phyloP scores from a whole-genome alignment of 23 red algal genomes.

The Gracilaria vermiculophylla region DNA sequence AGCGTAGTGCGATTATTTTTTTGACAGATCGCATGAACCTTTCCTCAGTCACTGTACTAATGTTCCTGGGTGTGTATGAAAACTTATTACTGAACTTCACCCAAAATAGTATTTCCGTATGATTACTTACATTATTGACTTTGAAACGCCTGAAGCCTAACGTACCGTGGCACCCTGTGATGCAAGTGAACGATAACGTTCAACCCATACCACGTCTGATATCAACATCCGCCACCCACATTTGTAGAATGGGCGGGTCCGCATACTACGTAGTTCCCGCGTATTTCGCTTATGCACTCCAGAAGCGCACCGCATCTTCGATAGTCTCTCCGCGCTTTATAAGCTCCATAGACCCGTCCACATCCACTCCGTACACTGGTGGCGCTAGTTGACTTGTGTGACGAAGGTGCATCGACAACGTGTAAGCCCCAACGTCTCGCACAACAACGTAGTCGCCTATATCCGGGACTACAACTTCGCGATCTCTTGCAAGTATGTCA shows the following conservation, averaged over 20 bases:
- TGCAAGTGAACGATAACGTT: not conserved
- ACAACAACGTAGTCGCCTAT: constrained; percentile 76
- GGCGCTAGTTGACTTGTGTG: constrained; percentile 77
- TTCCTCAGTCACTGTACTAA: too few species aligned
- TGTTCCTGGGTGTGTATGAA: too few species aligned
- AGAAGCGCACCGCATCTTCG: constrained; percentile 66
- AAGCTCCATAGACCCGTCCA: not conserved
- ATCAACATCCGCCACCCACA: too few species aligned
- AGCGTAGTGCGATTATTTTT: too few species aligned
- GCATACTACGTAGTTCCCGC: too few species aligned
- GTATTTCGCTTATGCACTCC: not conserved
- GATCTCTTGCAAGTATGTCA: constrained; percentile 72
- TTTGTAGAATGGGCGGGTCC: too few species aligned
- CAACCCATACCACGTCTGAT: too few species aligned
- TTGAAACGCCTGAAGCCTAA: too few species aligned
- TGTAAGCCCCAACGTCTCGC: constrained; percentile 76
- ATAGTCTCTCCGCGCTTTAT: constrained; percentile 62
- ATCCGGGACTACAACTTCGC: constrained; percentile 35
- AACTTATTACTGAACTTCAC: too few species aligned
- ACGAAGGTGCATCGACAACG: constrained; percentile 55
- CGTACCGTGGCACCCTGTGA: not conserved
- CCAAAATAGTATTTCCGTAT: too few species aligned
- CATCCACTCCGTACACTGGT: constrained; percentile 59
- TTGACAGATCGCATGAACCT: too few species aligned
- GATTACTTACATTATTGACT: too few species aligned